Conservation (phyloP, 2,329 filamentous ascomycete genomes). For the Botryotinia narcissicola region DNA sequence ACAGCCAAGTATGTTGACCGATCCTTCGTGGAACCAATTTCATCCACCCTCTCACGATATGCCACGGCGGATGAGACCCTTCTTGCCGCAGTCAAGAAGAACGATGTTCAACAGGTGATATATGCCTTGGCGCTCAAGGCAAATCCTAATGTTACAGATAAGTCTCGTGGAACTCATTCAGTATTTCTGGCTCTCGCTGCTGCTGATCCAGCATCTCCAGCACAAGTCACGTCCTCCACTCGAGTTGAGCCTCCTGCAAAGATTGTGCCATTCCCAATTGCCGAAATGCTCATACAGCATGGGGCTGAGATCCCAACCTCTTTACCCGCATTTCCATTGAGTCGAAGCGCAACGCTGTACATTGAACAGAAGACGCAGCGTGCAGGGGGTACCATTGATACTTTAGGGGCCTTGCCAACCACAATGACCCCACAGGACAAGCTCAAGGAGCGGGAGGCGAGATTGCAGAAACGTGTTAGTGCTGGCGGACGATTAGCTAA, state of each 20-base stretch:
- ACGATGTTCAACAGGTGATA: slow-evolving; percentile 89
- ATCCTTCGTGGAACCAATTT: slow-evolving; percentile 75
- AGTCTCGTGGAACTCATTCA: slow-evolving; percentile 81
- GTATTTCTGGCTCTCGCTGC: slow-evolving; percentile 90
- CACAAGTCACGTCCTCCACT: slow-evolving; percentile 45
- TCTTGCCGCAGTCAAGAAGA: slow-evolving; percentile 89
- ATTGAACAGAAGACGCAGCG: slow-evolving; percentile 71
- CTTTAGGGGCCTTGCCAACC: slow-evolving; percentile 59
- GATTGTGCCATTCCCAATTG: slow-evolving; percentile 75
- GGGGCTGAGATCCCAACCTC: slow-evolving; percentile 79
- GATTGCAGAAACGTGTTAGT: slow-evolving; percentile 75
- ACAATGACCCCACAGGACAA: slow-evolving; percentile 48
- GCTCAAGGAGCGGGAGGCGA: slow-evolving; percentile 63
- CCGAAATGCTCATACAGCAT: slow-evolving; percentile 89
- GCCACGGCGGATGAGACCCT: slow-evolving; percentile 81
- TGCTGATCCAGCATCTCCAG: slow-evolving; percentile 82
- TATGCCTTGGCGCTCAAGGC: slow-evolving; percentile 84
- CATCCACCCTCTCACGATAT: slow-evolving; percentile 71
- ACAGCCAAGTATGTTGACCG: slow-evolving; percentile 90
- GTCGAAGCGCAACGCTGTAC: slow-evolving; percentile 75
- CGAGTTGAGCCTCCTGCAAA: slow-evolving; percentile 45
- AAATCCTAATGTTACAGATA: slow-evolving; percentile 83
- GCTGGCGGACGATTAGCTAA: slow-evolving; percentile 68
- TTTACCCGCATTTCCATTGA: slow-evolving; percentile 79
- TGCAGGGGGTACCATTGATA: slow-evolving; percentile 50